Evolutionary conservation across 495 filamentous ascomycete genomes (phyloP).

Genomic region (Staphylotrichum longicolle): DNA sequence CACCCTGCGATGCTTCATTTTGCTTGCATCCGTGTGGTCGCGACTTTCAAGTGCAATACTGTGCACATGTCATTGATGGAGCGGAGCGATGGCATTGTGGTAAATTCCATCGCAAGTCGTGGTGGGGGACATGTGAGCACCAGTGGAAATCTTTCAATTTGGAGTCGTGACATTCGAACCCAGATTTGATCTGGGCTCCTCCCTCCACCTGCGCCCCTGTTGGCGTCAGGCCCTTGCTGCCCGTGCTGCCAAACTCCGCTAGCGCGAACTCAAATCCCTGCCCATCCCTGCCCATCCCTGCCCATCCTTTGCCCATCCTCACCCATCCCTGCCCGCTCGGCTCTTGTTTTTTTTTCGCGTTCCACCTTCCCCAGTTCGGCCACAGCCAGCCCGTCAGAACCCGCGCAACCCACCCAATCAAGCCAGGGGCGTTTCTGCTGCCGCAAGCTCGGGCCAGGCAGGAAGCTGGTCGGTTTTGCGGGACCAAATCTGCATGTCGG

Average conservation of each 20-base stretch:
- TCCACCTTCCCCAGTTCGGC: constrained; percentile 11
- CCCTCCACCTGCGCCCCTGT: no score
- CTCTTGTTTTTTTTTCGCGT: constrained; percentile 20
- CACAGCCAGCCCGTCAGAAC: no score
- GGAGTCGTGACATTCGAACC: no score
- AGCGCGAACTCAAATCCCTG: constrained; percentile 18
- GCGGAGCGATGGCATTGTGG: no score
- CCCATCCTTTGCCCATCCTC: background rate
- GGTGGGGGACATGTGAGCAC: no score
- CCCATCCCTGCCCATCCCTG: background rate
- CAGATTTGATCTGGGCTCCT: no score
- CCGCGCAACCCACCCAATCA: constrained; percentile 16
- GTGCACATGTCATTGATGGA: no score
- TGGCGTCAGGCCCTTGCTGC: constrained; percentile 5
- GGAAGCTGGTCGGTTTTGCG: constrained; percentile 12
- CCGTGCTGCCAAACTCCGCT: constrained; percentile 11
- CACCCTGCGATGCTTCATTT: no score
- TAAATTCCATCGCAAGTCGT: no score
- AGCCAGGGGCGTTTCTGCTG: background rate
- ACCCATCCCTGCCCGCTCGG: constrained; percentile 6
- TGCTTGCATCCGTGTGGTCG: no score
- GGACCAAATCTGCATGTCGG: constrained; percentile 27
- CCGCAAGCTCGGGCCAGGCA: constrained; percentile 20
- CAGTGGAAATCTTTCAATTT: no score
- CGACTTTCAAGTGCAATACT: no score